These are phyloP conservation scores for Skeletonema grethae DNA, from an alignment of 108 stramenopile genomes.

Conservation along the genomic window DNA sequence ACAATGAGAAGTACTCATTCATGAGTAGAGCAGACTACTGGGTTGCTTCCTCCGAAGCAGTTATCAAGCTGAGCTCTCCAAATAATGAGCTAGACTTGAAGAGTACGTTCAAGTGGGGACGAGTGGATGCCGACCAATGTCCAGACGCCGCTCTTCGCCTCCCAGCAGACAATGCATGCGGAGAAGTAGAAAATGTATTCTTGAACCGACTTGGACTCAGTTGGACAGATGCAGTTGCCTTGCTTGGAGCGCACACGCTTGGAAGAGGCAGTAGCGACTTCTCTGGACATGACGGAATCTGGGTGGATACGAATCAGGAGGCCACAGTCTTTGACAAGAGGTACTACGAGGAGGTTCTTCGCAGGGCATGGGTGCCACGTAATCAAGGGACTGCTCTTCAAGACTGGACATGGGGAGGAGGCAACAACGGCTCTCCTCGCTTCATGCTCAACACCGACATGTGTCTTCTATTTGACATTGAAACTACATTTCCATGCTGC, in stretches of 20 bases:
- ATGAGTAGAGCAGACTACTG: constrained; percentile 37
- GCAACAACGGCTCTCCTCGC: not conserved
- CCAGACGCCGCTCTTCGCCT: constrained; percentile 18
- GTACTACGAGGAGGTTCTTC: constrained; percentile 30
- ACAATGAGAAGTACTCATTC: constrained; percentile 13
- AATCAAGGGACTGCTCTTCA: constrained; percentile 6
- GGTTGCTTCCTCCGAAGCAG: constrained; percentile 31
- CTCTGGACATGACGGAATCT: constrained; percentile 42
- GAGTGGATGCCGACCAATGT: constrained; percentile 22
- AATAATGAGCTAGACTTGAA: constrained; percentile 21
- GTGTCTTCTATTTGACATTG: constrained; percentile 31
- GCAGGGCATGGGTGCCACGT: constrained; percentile 20
- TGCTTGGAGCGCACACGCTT: constrained; percentile 44
- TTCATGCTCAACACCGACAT: constrained; percentile 52
- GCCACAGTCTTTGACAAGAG: constrained; percentile 38
- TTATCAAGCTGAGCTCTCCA: constrained; percentile 26
- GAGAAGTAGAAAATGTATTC: constrained; percentile 27
- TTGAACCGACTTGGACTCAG: constrained; percentile 32
- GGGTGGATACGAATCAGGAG: constrained; percentile 37
- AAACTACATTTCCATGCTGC: constrained; percentile 17
- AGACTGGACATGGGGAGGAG: constrained; percentile 27
- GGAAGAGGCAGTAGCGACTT: constrained; percentile 37
- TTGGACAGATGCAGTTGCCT: constrained; percentile 50
- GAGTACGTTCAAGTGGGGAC: constrained; percentile 30
- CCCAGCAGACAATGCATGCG: constrained; percentile 20